Evolutionary conservation across 495 filamentous ascomycete genomes (phyloP), one percentile per base, ranked within the genome.

Genomic region (Neurospora sp.): DNA sequence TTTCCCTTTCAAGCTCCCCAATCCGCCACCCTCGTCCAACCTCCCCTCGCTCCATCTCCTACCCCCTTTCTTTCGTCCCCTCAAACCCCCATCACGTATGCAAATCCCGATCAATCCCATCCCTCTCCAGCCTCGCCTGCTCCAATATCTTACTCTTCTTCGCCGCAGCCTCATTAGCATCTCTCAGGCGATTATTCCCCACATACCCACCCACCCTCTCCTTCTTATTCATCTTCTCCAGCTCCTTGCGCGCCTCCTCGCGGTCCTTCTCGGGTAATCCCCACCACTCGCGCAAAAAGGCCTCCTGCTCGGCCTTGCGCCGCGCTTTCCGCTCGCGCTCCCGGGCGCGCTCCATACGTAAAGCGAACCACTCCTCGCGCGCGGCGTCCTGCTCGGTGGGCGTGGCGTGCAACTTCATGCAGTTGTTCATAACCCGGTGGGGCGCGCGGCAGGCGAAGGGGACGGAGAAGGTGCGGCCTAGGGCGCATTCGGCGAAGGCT

Each of bases 311-410:
- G 69, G 85, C 80, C 77, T 83, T 84, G 69, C 83, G 81, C 71
- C 78, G 82, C 71, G 88, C 85, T 69, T 91, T 90, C 70, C 85
- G 83, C 80, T 92, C 89, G 69, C 86, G 80, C 83, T 89, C 86
- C 46, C 82, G 82, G 70, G 87, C 85, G 76, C 94, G 86, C 82
- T 93, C 87, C 75, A 91, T 85, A 74, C 88, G 86, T 65, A 84
- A 86, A 65, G 88, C 87, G 78, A 98, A 98, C 96, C 96, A 99
- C 78, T 98, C 93, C 79, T 96, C 93, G 39, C 96, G 86, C 74
- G 96, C 96, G 20, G 88, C 89, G 82, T 99, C 96, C 79, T 94
- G 88, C 82, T 97, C 92, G 71, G 89, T 90, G 70, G 87, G 91
- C 48, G 91, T 96, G 20, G 94, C 94, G 82, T 96, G 90, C 46